Evolutionary conservation across 2,329 filamentous ascomycete species (phyloP), one percentile per base, ranked within the genome.

Genomic region (Aspergillus sp.): DNA sequence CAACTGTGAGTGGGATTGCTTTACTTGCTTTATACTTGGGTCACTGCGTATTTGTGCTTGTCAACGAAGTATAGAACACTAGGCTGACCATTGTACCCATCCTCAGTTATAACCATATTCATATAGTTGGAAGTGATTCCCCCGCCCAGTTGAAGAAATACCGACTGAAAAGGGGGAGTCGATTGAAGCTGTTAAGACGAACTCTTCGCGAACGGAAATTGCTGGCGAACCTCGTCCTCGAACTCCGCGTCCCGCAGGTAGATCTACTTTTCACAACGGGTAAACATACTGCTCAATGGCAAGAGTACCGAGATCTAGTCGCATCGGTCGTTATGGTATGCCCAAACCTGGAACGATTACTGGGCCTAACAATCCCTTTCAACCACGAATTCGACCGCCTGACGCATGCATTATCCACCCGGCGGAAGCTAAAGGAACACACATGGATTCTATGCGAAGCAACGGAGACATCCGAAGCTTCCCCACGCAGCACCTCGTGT

Each of bases 281-380:
- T 49, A 76, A 78, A 60, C 75, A 78, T 51, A 75, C 75, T 61
- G 64, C 69, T 25, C 71, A 80, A 61, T 78, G 77, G 68, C 77
- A 83, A 67, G 81, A 83, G 53, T 82, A 85, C 56, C 75, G 82
- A 48, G 81, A 85, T 60, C 62, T 83, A 19, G 72, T 87, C 19
- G 83, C 84, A 6, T 85, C 84, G 1, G 76, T 88, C 43, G 82
- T 88, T 34, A 85, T 86, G 81, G 80, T 81, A 2, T 87, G 84
- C 66, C 84, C 85, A 7, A 85, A 84, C 62, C 72, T 88, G 23
- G 84, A 87, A 71, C 79, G 80, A 28, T 72, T 88, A 7, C 70
- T 81, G 34, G 85, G 85, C 6, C 82, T 86, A 59, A 79, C 81
- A 53, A 74, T 83, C n/a, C 78, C 82, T 3, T 85, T 83, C 66